Evolutionary conservation across 2,329 filamentous ascomycete species (phyloP).

Genomic region (Paradendryphiella salina): DNA sequence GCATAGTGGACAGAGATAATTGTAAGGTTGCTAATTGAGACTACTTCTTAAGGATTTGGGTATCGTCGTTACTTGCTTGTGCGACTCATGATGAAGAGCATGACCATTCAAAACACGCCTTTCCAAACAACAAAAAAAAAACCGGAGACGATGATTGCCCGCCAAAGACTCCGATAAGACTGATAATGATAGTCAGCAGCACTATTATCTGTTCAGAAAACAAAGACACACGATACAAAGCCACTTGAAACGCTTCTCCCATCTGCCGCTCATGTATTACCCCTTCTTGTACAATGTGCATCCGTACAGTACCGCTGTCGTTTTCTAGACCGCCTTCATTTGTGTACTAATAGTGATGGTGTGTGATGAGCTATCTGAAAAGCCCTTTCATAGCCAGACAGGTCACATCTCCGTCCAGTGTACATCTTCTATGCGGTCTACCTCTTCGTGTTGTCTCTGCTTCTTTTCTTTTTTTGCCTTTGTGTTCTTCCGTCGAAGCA

Average conservation of each 20-base stretch:
- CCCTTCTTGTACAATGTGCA: neutral
- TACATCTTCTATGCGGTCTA: constrained; percentile 38
- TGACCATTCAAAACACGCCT: constrained; percentile 3
- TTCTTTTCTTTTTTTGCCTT: constrained; percentile 33
- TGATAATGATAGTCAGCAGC: constrained; percentile 8
- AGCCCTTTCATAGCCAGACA: neutral
- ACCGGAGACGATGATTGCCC: neutral
- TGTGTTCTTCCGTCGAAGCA: constrained; percentile 32
- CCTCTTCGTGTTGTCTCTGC: constrained; percentile 28
- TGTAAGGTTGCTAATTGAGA: constrained; percentile 4
- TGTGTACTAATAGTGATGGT: neutral
- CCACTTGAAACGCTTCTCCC: neutral
- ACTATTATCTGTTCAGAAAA: constrained; percentile 3
- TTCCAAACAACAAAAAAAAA: neutral
- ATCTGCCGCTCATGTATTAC: neutral
- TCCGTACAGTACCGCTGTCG: neutral
- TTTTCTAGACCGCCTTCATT: neutral
- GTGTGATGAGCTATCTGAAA: neutral
- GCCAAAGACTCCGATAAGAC: constrained; percentile 8
- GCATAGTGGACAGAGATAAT: neutral
- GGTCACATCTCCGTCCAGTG: constrained; percentile 46
- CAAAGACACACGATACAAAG: neutral
- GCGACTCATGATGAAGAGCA: constrained; percentile 4
- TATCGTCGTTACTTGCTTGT: constrained; percentile 12
- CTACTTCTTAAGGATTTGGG: constrained; percentile 3